These are phyloP conservation scores for Malus sieversii DNA, from an alignment of 306 rosid species.

Conservation along the genomic window DNA sequence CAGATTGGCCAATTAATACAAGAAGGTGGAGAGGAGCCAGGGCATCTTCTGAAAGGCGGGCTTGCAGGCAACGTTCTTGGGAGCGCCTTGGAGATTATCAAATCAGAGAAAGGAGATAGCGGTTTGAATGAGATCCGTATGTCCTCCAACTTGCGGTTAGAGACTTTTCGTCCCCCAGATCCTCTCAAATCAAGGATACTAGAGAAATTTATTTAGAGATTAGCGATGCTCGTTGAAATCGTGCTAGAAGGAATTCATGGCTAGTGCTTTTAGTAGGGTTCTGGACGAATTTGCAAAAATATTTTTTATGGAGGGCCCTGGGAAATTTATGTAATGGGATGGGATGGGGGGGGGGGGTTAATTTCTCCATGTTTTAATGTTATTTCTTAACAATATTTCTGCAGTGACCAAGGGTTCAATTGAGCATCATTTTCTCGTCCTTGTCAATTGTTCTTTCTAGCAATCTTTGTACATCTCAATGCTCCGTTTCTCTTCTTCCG, in stretches of 20 bases:
- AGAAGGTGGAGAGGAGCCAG: conserved; percentile 75
- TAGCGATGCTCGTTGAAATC: conserved; percentile 56
- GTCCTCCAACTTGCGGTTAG: conserved; percentile 51
- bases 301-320: conserved; percentile 30
- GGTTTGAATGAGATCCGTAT: conserved; percentile 33
- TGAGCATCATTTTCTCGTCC: conserved; percentile 28
- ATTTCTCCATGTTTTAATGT: conserved; percentile 32
- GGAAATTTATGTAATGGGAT: conserved; percentile 20
- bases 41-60: conserved; percentile 49
- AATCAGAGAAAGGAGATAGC: conserved; percentile 50
- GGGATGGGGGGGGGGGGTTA: background rate
- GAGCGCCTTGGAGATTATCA: conserved; percentile 51
- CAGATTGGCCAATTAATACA: conserved; percentile 53
- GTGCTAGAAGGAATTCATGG: conserved; percentile 23
- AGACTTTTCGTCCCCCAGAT: conserved; percentile 53
- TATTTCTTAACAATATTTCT: conserved; percentile 38
- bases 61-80: conserved; percentile 84
- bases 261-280: conserved; percentile 45
- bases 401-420: conserved; percentile 47
- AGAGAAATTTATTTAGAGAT: conserved; percentile 62
- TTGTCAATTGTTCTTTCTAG: background rate
- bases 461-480: background rate
- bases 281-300: conserved; percentile 37
- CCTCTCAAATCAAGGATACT: conserved; percentile 47
- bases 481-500: too few relatives aligned